A percentile compares a stretch with the other conserved stretches of the same genome.
These are phyloP conservation scores for Puccinia polysora DNA, from an alignment of 1,284 basidiomycete species.

Conservation along the genomic window DNA sequence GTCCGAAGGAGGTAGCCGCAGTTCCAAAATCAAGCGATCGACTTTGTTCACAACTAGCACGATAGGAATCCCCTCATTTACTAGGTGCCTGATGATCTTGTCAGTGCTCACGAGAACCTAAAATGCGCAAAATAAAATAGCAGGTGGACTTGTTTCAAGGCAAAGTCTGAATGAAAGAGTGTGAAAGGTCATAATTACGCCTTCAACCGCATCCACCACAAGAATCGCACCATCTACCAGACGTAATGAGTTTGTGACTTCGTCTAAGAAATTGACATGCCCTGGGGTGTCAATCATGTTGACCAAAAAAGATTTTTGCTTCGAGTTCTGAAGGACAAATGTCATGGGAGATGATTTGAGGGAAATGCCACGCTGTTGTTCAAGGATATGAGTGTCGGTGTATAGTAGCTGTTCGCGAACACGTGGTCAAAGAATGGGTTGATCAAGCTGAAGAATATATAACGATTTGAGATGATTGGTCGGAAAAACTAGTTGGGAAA, in stretches of 20 bases:
- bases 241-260: conserved; percentile 81
- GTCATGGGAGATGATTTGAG: conserved; percentile 97
- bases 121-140: conserved; percentile 22
- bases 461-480: conserved; percentile 37
- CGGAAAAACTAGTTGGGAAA: conserved; percentile 45
- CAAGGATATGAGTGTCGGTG: conserved; percentile 88
- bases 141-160: not conserved
- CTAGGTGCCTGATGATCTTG: conserved; percentile 73
- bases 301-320: conserved; percentile 85
- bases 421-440: conserved; percentile 46
- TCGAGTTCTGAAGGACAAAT: conserved; percentile 76
- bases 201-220: conserved; percentile 93
- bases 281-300: conserved; percentile 97
- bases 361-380: conserved; percentile 82
- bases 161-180: not conserved
- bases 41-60: conserved; percentile 96
- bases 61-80: conserved; percentile 83
- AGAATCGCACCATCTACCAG: conserved; percentile 88
- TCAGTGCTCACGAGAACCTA: conserved; percentile 87
- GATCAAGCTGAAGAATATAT: not conserved
- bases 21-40: conserved; percentile 90
- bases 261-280: conserved; percentile 96
- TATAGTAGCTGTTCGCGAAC: conserved; percentile 65
- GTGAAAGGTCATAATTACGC: conserved; percentile 59
- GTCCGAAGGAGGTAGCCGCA: conserved; percentile 89